Evolutionary conservation across 2,329 filamentous ascomycete species (phyloP), one percentile per base, ranked within the genome.

Genomic region (Penicillium capsulatum): DNA sequence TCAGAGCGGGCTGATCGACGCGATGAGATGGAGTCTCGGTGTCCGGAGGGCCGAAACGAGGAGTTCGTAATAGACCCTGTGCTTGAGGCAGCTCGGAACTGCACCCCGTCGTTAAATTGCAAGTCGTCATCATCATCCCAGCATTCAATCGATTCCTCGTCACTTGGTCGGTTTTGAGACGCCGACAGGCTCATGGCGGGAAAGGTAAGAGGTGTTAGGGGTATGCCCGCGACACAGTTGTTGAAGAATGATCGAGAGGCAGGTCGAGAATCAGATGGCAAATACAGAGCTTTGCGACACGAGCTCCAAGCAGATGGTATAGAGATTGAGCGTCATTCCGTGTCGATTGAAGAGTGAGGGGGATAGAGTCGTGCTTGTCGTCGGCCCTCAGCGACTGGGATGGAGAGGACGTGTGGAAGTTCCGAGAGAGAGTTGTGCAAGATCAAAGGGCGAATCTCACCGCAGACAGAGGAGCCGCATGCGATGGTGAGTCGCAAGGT

Each of bases 1-100:
- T 94, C 90, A 38, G 87, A 95, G 54, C 84, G 84, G 55, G 88
- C 79, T 13, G 89, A 94, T 50, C 81, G 70, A 53, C 86, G 84
- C 42, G 86, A 94, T 1, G 90, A 95, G 40, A 84, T 80, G 13
- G 85, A 89, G 55, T 89, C 84, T 48, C 86, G 79, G 45, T 80
- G 76, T 44, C 61, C 64, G 9, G 66, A 69, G 22, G 61, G 64
- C 17, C 64, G 63, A 31, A 65, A 52, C 32, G 68, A 70, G 27
- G 63, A 67, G 20, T 65, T 68, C 10, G 68, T 64, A 27, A 70
- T 56, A 7, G 69, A 71, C 8, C 70, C 71, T 30, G 68, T 63
- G 20, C 64, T 66, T 16, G 71, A 73, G 17, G 64, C 60, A 34
- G 65, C 59, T 30, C 69, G 67, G 32, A 73, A 63, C 16, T 72